phyloP scores from a whole-genome alignment of 108 stramenopile genomes.

The Ochromonas danica region DNA sequence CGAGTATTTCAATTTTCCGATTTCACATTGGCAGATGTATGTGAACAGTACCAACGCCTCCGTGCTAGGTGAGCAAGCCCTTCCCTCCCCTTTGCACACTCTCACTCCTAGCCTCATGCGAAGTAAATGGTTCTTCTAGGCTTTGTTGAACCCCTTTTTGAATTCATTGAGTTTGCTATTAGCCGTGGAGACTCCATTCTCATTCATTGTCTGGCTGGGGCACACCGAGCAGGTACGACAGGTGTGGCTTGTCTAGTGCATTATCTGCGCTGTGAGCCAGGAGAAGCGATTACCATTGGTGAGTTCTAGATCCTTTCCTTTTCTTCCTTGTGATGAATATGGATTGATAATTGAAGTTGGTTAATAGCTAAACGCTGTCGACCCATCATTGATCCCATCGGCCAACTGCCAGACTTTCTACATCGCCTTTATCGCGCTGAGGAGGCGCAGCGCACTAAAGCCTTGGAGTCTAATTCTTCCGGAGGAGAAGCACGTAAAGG shows the following conservation, averaged over 20 bases:
- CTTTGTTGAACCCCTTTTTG: slow-evolving; percentile 26
- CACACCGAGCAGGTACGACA: slow-evolving; percentile 55
- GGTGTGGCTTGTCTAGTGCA: slow-evolving; percentile 47
- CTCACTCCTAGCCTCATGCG: too few relatives aligned
- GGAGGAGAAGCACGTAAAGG: too few relatives aligned
- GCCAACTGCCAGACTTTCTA: slow-evolving; percentile 31
- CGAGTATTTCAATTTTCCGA: slow-evolving; percentile 30
- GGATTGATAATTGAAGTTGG: neutral
- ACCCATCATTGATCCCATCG: slow-evolving; percentile 50
- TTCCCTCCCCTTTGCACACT: too few relatives aligned
- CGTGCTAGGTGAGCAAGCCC: too few relatives aligned
- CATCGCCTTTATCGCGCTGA: slow-evolving; percentile 21
- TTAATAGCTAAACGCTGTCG: slow-evolving; percentile 34
- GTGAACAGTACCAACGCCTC: neutral
- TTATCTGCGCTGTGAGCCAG: neutral
- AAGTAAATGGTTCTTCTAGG: neutral
- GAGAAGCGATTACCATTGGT: slow-evolving; percentile 34
- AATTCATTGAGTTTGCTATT: slow-evolving; percentile 36
- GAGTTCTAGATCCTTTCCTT: neutral
- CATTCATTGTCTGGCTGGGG: slow-evolving; percentile 58
- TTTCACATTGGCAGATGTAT: slow-evolving; percentile 32
- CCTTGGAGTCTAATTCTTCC: too few relatives aligned
- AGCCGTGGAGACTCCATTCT: slow-evolving; percentile 36
- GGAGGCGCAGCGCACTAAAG: too few relatives aligned
- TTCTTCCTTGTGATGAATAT: neutral